Base-by-base conservation (phyloP, 2,329 filamentous ascomycete species). In the Stagonosporopsis cucurbitacearum region DNA sequence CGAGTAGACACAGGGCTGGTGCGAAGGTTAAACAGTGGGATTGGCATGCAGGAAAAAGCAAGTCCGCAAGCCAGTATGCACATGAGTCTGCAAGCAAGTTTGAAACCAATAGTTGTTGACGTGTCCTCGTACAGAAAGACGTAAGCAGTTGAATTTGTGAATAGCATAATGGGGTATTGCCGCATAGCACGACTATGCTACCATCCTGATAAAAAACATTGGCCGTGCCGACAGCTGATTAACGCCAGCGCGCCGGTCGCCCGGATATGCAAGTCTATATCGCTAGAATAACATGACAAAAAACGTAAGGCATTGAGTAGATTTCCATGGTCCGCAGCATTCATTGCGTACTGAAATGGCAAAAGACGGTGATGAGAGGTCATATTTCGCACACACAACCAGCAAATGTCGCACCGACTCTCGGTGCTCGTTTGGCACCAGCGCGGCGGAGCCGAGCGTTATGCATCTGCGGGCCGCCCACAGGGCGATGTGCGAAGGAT, bases 231-330 rank as follows among this genome's bases (percentile, higher is more conserved):
- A 35, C 32, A 22, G 39, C 33, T 32, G 17, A 26, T 49, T 7
- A 44, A 43, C 39, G 44, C 51, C 51, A 30, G 44, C 33, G 45
- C 44, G 45, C 45, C 45, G n/a, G 32, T 54, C 33, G 33, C 32
- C 30, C 36, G n/a, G 36, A 50, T 47, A 56, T 47, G 47, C 42
- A 51, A 50, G 32, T 56, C 53, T 48, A 51, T 55, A 48, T 47
- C 53, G 53, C 53, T 56, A 19, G 30, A 39, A 39, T 13, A 51
- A 56, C 36, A 32, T 40, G 35, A 37, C 46, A 43, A 36, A 48
- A 56, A 47, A 12, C 7, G 15, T 39, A 51, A 42, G 8, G 51
- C 53, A n/a, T 51, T 19, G n/a, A 17, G 6, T 8, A 42, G 9
- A 28, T 17, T 13, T 17, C 30, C n/a, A 23, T 32, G 26, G n/a